A percentile compares a stretch with the other conserved stretches of the same genome.
Conservation (phyloP, 169 alveolate species). For the Cryptosporidium muris region DNA sequence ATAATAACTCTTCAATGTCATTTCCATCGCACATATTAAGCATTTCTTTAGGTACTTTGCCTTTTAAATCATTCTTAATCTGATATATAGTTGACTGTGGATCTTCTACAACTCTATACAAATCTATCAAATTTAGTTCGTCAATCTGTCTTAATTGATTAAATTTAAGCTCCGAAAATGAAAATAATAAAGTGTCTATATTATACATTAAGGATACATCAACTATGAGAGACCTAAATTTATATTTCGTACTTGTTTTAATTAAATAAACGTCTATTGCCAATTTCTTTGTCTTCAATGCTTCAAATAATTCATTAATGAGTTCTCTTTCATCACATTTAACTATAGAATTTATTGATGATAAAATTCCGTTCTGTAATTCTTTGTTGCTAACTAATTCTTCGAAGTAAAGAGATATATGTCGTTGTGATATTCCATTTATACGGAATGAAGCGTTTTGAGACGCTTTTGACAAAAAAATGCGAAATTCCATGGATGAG, state of each 20-base stretch:
- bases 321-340: not conserved
- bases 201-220: constrained; percentile 15
- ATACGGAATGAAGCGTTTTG: constrained; percentile 13
- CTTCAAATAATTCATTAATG: constrained; percentile 24
- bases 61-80: constrained; percentile 7
- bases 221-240: constrained; percentile 9
- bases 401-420: constrained; percentile 16
- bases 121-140: constrained; percentile 1
- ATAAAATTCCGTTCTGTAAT: not conserved
- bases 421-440: constrained; percentile 37
- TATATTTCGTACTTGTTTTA: not conserved
- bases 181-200: constrained; percentile 3
- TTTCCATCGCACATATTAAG: constrained; percentile 2
- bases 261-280: constrained; percentile 39
- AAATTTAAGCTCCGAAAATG: constrained; percentile 14
- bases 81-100: not conserved
- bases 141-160: not conserved
- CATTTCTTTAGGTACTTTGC: constrained; percentile 52
- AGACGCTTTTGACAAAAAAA: constrained; percentile 6
- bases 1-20: not conserved
- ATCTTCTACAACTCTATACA: constrained; percentile 10
- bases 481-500: constrained; percentile 41
- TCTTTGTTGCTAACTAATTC: constrained; percentile 4
- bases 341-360: constrained; percentile 3
- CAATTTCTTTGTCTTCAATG: constrained; percentile 4